Conservation (phyloP, 805 yeast genomes). For the Candida ficus region DNA sequence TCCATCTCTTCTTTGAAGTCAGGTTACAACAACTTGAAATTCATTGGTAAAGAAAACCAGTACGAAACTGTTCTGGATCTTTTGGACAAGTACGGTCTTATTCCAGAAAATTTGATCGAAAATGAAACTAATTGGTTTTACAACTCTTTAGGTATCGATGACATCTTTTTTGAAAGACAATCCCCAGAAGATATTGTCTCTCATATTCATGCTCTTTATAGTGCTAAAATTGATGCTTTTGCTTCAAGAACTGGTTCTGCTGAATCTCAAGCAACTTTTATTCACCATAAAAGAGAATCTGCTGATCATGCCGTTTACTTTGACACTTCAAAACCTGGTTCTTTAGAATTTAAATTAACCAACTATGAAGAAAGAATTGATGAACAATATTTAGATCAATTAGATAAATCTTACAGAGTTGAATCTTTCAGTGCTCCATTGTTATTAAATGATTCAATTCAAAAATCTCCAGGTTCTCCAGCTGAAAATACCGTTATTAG, state of each 20-base stretch:
- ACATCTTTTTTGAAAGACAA: conserved; percentile 85
- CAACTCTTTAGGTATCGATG: conserved; percentile 82
- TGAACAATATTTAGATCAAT: conserved; percentile 66
- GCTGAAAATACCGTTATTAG: conserved; percentile 42
- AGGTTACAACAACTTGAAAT: conserved; percentile 74
- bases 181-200: conserved; percentile 73
- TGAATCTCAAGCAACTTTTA: conserved; percentile 41
- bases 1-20: conserved; percentile 37
- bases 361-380: conserved; percentile 75
- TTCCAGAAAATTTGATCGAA: conserved; percentile 84
- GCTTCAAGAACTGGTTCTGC: conserved; percentile 38
- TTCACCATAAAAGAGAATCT: conserved; percentile 74
- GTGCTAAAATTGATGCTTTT: conserved; percentile 88
- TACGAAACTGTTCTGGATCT: conserved; percentile 76
- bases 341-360: conserved; percentile 35
- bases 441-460: conserved; percentile 28
- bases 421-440: conserved; percentile 75
- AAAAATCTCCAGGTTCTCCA: conserved; percentile 24
- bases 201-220: conserved; percentile 83
- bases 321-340: conserved; percentile 60
- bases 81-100: conserved; percentile 78
- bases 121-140: conserved; percentile 88
- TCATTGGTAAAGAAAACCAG: conserved; percentile 77
- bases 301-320: conserved; percentile 89
- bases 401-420: conserved; percentile 51